Evolutionary conservation across 192 early-diverging fungal species (phyloP).

Genomic region (Chytriomyces confervae): DNA sequence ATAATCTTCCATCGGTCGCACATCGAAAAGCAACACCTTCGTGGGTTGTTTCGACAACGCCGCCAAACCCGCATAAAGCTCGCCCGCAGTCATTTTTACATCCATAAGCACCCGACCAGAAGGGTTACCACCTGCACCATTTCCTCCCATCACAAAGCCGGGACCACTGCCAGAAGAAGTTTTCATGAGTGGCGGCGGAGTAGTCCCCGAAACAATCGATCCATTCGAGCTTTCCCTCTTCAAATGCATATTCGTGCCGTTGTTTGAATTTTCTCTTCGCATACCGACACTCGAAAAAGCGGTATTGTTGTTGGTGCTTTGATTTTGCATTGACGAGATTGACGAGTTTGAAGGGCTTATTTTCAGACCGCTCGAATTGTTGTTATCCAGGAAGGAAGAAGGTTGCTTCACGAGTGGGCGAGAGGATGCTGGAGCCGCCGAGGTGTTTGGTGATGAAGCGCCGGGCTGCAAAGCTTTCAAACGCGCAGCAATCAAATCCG

Average conservation of each 20-base stretch:
- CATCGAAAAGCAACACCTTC: slow-evolving; percentile 72
- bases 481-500: neutral
- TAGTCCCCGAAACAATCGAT: neutral
- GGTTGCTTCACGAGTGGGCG: slow-evolving; percentile 5
- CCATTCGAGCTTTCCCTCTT: neutral
- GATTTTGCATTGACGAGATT: neutral
- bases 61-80: slow-evolving; percentile 35
- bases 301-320: too few species aligned
- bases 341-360: neutral
- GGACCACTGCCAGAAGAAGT: neutral
- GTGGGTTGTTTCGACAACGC: slow-evolving; percentile 15
- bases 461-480: slow-evolving; percentile 10
- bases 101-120: neutral
- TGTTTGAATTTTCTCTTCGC: too few species aligned
- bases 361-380: neutral
- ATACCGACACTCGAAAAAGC: too few species aligned
- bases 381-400: neutral
- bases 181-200: neutral
- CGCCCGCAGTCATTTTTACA: slow-evolving; percentile 19
- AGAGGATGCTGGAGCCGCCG: neutral
- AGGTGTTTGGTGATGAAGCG: neutral
- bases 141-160: slow-evolving; percentile 6
- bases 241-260: neutral
- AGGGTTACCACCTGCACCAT: neutral
- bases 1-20: slow-evolving; percentile 74